Conservation (phyloP, 106 monocot genomes). For the Allium fistulosum region DNA sequence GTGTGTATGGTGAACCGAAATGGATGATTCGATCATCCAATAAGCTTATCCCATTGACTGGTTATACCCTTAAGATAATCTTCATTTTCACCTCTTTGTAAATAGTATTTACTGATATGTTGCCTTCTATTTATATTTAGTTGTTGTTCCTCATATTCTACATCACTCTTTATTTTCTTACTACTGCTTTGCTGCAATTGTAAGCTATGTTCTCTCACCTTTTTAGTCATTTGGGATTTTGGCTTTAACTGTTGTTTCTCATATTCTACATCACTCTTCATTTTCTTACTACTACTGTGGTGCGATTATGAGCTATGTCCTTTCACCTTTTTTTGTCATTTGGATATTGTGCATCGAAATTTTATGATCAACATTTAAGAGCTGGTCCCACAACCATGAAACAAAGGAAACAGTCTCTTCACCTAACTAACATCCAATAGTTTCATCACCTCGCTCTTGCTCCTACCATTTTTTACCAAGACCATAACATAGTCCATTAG, state of each 20-base stretch:
- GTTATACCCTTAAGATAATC: slow-evolving; percentile 19
- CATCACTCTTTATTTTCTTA: slow-evolving; percentile 5
- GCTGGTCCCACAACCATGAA: slow-evolving; percentile 49
- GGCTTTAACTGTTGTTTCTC: slow-evolving; percentile 21
- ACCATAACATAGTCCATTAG: slow-evolving; percentile 57
- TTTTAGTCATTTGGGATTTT: background rate
- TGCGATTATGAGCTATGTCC: slow-evolving; percentile 12
- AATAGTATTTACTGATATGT: slow-evolving; percentile 14
- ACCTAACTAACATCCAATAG: slow-evolving; percentile 60
- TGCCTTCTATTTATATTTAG: slow-evolving; percentile 28
- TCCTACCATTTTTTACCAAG: slow-evolving; percentile 67
- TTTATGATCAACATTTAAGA: slow-evolving; percentile 38
- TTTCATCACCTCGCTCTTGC: slow-evolving; percentile 51
- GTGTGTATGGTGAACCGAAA: slow-evolving; percentile 30
- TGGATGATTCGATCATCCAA: slow-evolving; percentile 15
- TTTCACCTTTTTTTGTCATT: slow-evolving; percentile 5
- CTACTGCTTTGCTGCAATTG: slow-evolving; percentile 3
- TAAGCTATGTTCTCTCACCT: slow-evolving; percentile 10
- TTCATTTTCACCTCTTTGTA: slow-evolving; percentile 36
- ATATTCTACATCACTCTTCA: slow-evolving; percentile 22
- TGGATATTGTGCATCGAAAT: slow-evolving; percentile 9
- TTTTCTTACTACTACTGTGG: background rate
- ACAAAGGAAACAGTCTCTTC: slow-evolving; percentile 53
- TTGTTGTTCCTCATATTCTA: slow-evolving; percentile 27
- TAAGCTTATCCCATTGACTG: slow-evolving; percentile 6